These are phyloP conservation scores for Heterobasidion irregulare DNA, from an alignment of 1,284 basidiomycete species.

Conservation along the genomic window DNA sequence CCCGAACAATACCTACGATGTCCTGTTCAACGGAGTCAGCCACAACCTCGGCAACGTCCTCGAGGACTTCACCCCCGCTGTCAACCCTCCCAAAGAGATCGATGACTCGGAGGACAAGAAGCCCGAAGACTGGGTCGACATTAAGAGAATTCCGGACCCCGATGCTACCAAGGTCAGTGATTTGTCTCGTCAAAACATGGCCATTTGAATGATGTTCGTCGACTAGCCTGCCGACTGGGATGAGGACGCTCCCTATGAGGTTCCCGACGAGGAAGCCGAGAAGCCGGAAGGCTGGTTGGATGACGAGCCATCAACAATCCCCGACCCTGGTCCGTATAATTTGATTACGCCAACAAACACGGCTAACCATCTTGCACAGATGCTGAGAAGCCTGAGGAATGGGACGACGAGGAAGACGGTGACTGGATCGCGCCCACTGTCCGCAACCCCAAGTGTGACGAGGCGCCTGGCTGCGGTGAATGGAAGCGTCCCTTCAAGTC, in stretches of 20 bases:
- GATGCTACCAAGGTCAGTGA: slow-evolving; percentile 56
- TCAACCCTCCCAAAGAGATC: slow-evolving; percentile 91
- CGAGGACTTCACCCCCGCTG: slow-evolving; percentile 92
- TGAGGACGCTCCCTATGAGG: slow-evolving; percentile 88
- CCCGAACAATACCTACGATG: slow-evolving; percentile 93
- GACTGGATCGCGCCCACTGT: slow-evolving; percentile 93
- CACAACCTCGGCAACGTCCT: slow-evolving; percentile 79
- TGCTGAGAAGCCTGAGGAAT: slow-evolving; percentile 96
- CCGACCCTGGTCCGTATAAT: slow-evolving; percentile 67
- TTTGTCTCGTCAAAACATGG: too few relatives aligned
- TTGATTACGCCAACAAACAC: not conserved
- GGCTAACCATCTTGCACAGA: slow-evolving; percentile 31
- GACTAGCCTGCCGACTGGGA: slow-evolving; percentile 86
- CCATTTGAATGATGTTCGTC: not conserved
- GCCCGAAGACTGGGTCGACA: slow-evolving; percentile 92
- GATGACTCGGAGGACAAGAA: slow-evolving; percentile 90
- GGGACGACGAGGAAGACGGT: slow-evolving; percentile 99
- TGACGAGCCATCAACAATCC: slow-evolving; percentile 74
- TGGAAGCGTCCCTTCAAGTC: slow-evolving; percentile 85
- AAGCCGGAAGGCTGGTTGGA: slow-evolving; percentile 97
- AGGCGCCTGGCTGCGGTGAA: slow-evolving; percentile 89
- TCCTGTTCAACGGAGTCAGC: slow-evolving; percentile 86
- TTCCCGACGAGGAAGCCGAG: slow-evolving; percentile 78
- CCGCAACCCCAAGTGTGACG: slow-evolving; percentile 84
- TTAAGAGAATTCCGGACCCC: slow-evolving; percentile 79